Percentiles rank a stretch among this genome's conserved stretches.
Conservation (phyloP, 441 rosid genomes). For the Croton laevigatus region DNA sequence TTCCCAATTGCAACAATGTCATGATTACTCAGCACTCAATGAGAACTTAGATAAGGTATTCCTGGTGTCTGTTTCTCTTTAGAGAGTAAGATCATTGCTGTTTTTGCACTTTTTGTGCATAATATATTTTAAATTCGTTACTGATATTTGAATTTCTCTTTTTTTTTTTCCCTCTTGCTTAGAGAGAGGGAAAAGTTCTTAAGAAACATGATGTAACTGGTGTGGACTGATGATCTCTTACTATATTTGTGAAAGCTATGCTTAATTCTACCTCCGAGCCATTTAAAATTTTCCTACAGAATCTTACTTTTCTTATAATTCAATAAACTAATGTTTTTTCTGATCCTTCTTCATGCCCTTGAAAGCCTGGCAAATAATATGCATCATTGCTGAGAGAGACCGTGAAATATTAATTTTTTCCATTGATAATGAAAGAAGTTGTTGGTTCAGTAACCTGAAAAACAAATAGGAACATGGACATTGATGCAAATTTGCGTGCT, state of each 20-base stretch:
- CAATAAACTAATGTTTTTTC: neutral
- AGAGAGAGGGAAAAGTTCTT: neutral
- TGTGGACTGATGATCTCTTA: neutral
- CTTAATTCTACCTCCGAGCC: neutral
- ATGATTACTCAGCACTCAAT: slow-evolving; percentile 19
- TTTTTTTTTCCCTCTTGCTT: neutral
- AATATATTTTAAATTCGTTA: neutral
- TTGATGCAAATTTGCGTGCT: neutral
- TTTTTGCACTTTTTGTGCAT: neutral
- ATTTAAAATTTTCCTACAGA: neutral
- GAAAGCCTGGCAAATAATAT: neutral
- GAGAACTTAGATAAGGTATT: slow-evolving; percentile 37
- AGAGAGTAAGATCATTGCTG: neutral
- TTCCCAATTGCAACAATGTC: slow-evolving; percentile 23
- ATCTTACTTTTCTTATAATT: neutral
- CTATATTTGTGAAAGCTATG: neutral
- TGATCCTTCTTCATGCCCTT: neutral
- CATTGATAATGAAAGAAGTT: neutral
- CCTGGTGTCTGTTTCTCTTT: neutral
- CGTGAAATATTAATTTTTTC: neutral
- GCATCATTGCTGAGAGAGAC: neutral
- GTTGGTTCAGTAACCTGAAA: neutral
- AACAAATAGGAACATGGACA: slow-evolving; percentile 2
- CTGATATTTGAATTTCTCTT: neutral
- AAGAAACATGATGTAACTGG: neutral